Evolutionary conservation across 1,139 yeast genomes (phyloP).

Genomic region (Suhomyces taliae): DNA sequence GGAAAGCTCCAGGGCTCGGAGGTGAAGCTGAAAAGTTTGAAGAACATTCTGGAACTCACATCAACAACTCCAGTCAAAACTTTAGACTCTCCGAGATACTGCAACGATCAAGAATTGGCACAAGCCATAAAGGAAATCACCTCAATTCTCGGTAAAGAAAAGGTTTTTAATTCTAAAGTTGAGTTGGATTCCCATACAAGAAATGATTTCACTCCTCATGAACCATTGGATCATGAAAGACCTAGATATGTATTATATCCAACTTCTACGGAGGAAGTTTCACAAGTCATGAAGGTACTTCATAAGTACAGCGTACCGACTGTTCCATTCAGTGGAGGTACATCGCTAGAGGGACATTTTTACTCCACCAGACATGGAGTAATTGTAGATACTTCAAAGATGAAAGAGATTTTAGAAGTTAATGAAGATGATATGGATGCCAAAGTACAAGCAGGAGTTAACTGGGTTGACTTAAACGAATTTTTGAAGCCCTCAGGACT

Average conservation of each 20-base stretch:
- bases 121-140: conserved; percentile 48
- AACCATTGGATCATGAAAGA: conserved; percentile 33
- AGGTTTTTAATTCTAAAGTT: conserved; percentile 27
- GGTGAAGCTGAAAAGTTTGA: too few species aligned
- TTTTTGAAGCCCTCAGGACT: conserved; percentile 26
- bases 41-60: not conserved
- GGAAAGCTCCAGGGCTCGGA: too few species aligned
- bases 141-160: conserved; percentile 28
- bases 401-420: conserved; percentile 35
- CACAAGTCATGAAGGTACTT: conserved; percentile 33
- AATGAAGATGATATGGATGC: conserved; percentile 46
- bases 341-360: conserved; percentile 48
- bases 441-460: conserved; percentile 45
- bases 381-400: conserved; percentile 42
- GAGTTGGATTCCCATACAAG: conserved; percentile 40
- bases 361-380: conserved; percentile 40
- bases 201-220: conserved; percentile 44
- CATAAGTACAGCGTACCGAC: conserved; percentile 41
- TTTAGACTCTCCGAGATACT: conserved; percentile 39
- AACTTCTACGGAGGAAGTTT: conserved; percentile 37
- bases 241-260: conserved; percentile 42
- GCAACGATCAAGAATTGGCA: conserved; percentile 38
- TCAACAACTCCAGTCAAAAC: conserved; percentile 32
- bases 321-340: conserved; percentile 67
- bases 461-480: conserved; percentile 43